Evolutionary conservation across 2,329 filamentous ascomycete species (phyloP).

Genomic region (Penicillium psychrosexuale): DNA sequence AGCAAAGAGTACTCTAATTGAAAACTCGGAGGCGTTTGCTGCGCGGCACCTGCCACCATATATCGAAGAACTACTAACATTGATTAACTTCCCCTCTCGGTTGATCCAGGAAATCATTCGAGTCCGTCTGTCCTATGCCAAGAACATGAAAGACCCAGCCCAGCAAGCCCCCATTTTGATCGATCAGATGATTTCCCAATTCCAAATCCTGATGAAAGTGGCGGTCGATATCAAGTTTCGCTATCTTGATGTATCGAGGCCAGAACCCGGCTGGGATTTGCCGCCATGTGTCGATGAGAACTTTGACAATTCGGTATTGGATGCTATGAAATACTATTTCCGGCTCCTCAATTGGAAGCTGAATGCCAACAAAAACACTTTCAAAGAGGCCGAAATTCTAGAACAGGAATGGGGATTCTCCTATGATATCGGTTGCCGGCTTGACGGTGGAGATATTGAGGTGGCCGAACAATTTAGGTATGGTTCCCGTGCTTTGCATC

Average conservation of each 20-base stretch:
- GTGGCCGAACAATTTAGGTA: constrained; percentile 94
- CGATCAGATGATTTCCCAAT: constrained; percentile 96
- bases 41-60: constrained; percentile 91
- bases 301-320: constrained; percentile 86
- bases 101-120: constrained; percentile 96
- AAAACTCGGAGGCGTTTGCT: constrained; percentile 78
- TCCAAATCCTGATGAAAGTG: constrained; percentile 86
- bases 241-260: constrained; percentile 77
- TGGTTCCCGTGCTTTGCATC: background rate
- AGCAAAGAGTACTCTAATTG: constrained; percentile 85
- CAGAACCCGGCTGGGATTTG: constrained; percentile 89
- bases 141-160: constrained; percentile 90
- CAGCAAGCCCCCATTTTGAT: constrained; percentile 91
- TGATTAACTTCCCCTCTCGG: constrained; percentile 96
- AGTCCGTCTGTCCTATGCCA: constrained; percentile 84
- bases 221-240: constrained; percentile 90
- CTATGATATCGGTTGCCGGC: constrained; percentile 83
- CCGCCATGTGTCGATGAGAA: constrained; percentile 96
- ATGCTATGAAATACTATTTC: constrained; percentile 96
- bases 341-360: constrained; percentile 98
- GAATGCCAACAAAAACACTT: constrained; percentile 96
- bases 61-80: constrained; percentile 89
- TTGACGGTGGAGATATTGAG: constrained; percentile 93
- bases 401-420: constrained; percentile 98
- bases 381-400: constrained; percentile 95